phyloP scores from a whole-genome alignment of 2,329 filamentous ascomycete genomes.

The Thielaviopsis cerberus region DNA sequence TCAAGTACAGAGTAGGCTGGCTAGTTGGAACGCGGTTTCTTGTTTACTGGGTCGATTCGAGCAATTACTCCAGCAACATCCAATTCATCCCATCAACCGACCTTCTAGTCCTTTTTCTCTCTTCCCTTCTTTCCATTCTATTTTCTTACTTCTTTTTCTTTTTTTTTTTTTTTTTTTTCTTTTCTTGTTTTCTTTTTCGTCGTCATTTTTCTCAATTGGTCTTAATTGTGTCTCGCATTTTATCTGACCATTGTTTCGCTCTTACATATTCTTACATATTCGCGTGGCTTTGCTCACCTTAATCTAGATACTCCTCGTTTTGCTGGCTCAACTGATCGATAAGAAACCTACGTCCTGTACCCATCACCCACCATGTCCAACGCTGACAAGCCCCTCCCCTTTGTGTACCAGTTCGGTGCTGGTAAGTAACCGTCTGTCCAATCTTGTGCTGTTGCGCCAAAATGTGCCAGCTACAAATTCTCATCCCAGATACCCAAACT shows the following conservation, averaged over 20 bases:
- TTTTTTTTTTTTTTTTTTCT: not conserved
- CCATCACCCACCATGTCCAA: conserved; percentile 35
- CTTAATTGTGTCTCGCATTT: not conserved
- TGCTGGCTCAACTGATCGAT: not conserved
- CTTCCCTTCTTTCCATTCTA: not conserved
- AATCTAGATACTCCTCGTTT: conserved; percentile 1
- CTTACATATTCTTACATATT: conserved; percentile 3
- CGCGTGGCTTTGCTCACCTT: not conserved
- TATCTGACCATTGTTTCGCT: not conserved
- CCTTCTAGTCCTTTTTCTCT: not conserved
- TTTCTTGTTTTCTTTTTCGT: not conserved
- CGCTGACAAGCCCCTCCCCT: conserved; percentile 58
- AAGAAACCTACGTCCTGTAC: not conserved
- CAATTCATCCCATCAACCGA: not conserved
- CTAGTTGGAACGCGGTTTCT: too few species aligned
- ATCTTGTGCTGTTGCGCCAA: not conserved
- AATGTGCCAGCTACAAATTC: not conserved
- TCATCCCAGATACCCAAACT: not conserved
- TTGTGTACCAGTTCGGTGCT: conserved; percentile 87
- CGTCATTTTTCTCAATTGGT: not conserved
- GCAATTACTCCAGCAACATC: too few species aligned
- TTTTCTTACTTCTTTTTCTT: not conserved
- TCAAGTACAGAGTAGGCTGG: not conserved
- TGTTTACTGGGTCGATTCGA: too few species aligned
- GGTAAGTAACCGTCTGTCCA: conserved; percentile 27